Conservation (phyloP, 345 rosid species). For the Alliaria petiolata region DNA sequence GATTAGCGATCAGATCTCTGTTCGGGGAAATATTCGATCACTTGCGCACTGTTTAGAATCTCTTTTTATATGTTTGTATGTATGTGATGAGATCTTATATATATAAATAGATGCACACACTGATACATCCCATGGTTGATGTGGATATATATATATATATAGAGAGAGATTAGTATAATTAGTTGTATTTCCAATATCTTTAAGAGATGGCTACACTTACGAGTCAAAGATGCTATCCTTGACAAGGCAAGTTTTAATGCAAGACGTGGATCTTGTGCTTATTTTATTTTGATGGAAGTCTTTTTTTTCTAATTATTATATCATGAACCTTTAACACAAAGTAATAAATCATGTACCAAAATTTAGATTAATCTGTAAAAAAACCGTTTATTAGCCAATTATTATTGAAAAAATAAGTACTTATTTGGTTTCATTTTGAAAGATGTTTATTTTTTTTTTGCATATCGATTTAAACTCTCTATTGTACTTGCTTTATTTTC, state of each 20-base stretch:
- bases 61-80: neutral
- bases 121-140: neutral
- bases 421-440: too few relatives aligned
- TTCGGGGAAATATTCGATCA: neutral
- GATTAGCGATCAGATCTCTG: neutral
- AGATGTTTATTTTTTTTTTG: too few relatives aligned
- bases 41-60: neutral
- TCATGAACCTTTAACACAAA: too few relatives aligned
- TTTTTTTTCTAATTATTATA: neutral
- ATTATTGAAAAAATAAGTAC: too few relatives aligned
- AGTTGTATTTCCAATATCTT: too few relatives aligned
- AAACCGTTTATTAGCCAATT: too few relatives aligned
- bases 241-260: conserved; percentile 25
- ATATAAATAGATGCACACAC: conserved; percentile 9
- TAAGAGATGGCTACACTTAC: conserved; percentile 6
- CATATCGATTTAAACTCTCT: too few relatives aligned
- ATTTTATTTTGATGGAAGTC: neutral
- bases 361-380: too few relatives aligned
- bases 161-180: too few relatives aligned
- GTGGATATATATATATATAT: neutral
- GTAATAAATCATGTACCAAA: neutral
- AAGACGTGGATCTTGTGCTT: conserved; percentile 26
- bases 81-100: conserved; percentile 1
- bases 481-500: too few relatives aligned
- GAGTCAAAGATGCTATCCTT: conserved; percentile 24